Conservation (phyloP, 306 rosid genomes). For the Benincasa hispida region DNA sequence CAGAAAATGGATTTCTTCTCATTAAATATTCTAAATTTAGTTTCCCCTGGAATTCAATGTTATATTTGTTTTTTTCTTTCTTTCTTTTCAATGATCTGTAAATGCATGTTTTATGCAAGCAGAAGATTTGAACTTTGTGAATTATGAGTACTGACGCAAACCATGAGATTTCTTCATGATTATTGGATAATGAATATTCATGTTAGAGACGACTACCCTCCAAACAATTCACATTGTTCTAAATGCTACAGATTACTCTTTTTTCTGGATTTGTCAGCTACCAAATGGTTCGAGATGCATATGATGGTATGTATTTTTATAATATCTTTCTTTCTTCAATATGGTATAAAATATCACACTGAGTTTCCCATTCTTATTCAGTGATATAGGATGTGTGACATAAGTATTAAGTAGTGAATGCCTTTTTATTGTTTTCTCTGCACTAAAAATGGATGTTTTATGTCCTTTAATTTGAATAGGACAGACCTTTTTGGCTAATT, state of each 20-base stretch:
- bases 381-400: not conserved
- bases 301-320: conserved; percentile 51
- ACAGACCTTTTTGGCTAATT: not conserved
- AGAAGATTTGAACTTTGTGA: not conserved
- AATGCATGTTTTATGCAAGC: not conserved
- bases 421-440: not conserved
- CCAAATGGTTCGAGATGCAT: conserved; percentile 98
- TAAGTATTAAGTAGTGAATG: not conserved
- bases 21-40: not conserved
- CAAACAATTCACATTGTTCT: not conserved
- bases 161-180: not conserved
- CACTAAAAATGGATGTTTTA: not conserved
- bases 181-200: not conserved
- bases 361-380: not conserved
- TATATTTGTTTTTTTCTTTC: not conserved
- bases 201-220: too few species aligned
- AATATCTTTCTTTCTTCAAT: not conserved
- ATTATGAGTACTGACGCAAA: not conserved
- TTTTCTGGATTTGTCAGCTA: conserved; percentile 99
- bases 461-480: not conserved
- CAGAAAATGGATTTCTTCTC: not conserved
- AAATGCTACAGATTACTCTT: conserved; percentile 71
- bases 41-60: not conserved
- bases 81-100: not conserved
- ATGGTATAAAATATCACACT: not conserved